Conservation (phyloP, 495 filamentous ascomycete genomes). For the Aspergillus saccharolyticus region DNA sequence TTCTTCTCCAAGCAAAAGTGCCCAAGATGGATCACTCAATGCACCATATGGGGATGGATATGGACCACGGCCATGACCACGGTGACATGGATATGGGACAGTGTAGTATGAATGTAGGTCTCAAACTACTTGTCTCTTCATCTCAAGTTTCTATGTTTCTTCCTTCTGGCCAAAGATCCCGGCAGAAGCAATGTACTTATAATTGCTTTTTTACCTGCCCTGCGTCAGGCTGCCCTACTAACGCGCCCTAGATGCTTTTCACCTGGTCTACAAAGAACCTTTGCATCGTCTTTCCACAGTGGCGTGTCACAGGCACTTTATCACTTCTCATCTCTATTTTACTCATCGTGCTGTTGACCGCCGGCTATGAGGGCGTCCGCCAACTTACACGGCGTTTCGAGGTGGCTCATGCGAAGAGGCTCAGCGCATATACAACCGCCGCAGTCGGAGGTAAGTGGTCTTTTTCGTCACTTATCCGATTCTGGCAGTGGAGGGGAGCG, state of each 20-base stretch:
- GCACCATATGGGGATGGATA: constrained; percentile 39
- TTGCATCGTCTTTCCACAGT: constrained; percentile 90
- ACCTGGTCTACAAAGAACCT: constrained; percentile 90
- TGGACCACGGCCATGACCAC: constrained; percentile 46
- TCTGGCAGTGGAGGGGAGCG: constrained; percentile 3
- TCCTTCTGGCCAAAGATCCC: constrained; percentile 1
- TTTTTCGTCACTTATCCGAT: constrained; percentile 1
- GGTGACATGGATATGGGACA: constrained; percentile 55
- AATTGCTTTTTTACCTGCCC: not conserved
- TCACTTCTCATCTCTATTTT: constrained; percentile 76
- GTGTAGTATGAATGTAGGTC: constrained; percentile 81
- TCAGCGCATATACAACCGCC: constrained; percentile 40
- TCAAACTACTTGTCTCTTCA: too few relatives aligned
- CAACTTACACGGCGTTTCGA: constrained; percentile 74
- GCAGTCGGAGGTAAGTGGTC: constrained; percentile 44
- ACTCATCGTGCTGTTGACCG: constrained; percentile 73
- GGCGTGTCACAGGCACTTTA: constrained; percentile 71
- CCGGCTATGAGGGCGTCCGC: constrained; percentile 86
- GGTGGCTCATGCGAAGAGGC: constrained; percentile 43
- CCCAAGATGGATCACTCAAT: constrained; percentile 26
- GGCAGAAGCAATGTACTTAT: not conserved
- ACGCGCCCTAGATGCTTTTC: constrained; percentile 75
- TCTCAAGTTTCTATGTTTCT: constrained; percentile 1
- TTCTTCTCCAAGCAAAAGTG: not conserved
- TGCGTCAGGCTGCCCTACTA: not conserved